Evolutionary conservation across 495 filamentous ascomycete species (phyloP).

Genomic region (Aspergillus saccharolyticus): DNA sequence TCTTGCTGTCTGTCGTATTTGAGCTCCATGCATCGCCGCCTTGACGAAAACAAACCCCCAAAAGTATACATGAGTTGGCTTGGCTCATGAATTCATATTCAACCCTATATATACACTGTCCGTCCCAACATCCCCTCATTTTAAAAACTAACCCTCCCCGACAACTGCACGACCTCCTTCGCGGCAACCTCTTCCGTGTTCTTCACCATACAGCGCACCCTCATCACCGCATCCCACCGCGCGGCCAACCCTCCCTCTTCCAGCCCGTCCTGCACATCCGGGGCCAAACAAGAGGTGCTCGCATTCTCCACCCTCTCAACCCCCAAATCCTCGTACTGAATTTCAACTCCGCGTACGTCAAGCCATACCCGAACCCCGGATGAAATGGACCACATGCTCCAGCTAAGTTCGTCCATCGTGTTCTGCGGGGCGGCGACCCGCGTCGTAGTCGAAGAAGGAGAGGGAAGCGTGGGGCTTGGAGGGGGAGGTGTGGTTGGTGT

Average conservation of each 20-base stretch:
- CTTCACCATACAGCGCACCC: slow-evolving; percentile 42
- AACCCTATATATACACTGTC: too few relatives aligned
- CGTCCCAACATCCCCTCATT: too few relatives aligned
- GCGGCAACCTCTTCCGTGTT: slow-evolving; percentile 51
- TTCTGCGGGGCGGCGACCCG: slow-evolving; percentile 28
- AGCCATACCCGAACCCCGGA: slow-evolving; percentile 66
- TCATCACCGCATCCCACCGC: slow-evolving; percentile 54
- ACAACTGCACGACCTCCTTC: slow-evolving; percentile 43
- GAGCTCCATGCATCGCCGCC: too few relatives aligned
- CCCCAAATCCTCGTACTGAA: too few relatives aligned
- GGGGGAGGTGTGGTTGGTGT: slow-evolving; percentile 58
- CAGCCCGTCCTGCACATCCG: too few relatives aligned
- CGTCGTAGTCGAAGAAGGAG: slow-evolving; percentile 65
- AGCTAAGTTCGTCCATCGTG: slow-evolving; percentile 3
- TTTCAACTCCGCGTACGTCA: slow-evolving; percentile 61
- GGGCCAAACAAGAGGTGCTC: too few relatives aligned
- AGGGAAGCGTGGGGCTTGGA: slow-evolving; percentile 52
- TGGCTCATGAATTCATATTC: background rate
- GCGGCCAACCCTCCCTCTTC: slow-evolving; percentile 54
- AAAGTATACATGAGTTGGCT: too few relatives aligned
- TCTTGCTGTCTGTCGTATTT: too few relatives aligned
- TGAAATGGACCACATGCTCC: too few relatives aligned
- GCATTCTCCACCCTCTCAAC: too few relatives aligned
- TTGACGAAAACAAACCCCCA: too few relatives aligned
- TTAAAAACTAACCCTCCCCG: slow-evolving; percentile 2